These are phyloP conservation scores for Solanum sejunctum DNA, from an alignment of 257 asterid genomes.

Conservation along the genomic window DNA sequence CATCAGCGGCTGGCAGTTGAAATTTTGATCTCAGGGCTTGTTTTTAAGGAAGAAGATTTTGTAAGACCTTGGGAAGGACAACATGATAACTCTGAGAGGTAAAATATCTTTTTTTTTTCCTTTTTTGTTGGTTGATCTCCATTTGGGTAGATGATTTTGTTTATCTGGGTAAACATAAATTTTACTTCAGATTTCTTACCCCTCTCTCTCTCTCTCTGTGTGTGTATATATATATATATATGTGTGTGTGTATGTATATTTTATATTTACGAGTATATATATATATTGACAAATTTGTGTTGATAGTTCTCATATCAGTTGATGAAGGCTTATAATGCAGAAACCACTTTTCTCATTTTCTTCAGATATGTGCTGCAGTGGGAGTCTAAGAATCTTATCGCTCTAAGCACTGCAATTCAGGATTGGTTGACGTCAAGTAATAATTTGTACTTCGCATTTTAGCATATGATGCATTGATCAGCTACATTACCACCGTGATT, in stretches of 20 bases:
- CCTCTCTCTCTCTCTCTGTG: too few species aligned
- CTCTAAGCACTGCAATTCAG: constrained; percentile 91
- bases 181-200: not conserved
- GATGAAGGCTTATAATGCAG: not conserved
- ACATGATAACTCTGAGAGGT: constrained; percentile 73
- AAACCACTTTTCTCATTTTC: constrained; percentile 5
- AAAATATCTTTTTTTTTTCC: not conserved
- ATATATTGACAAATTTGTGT: not conserved
- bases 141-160: not conserved
- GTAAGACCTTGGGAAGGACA: constrained; percentile 81
- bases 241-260: too few species aligned
- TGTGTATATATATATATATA: rapidly evolving
- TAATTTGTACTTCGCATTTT: constrained; percentile 7
- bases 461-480: not conserved
- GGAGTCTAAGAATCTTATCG: constrained; percentile 79
- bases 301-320: not conserved
- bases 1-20: constrained; percentile 86
- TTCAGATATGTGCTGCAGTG: constrained; percentile 80
- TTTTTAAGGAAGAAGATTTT: constrained; percentile 76
- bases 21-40: constrained; percentile 80
- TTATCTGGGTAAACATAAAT: not conserved
- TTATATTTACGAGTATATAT: not conserved
- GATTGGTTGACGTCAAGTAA: constrained; percentile 96
- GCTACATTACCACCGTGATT: not conserved
- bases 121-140: not conserved